Evolutionary conservation across 106 monocot genomes (phyloP).

Genomic region (Dendrobium huoshanense): DNA sequence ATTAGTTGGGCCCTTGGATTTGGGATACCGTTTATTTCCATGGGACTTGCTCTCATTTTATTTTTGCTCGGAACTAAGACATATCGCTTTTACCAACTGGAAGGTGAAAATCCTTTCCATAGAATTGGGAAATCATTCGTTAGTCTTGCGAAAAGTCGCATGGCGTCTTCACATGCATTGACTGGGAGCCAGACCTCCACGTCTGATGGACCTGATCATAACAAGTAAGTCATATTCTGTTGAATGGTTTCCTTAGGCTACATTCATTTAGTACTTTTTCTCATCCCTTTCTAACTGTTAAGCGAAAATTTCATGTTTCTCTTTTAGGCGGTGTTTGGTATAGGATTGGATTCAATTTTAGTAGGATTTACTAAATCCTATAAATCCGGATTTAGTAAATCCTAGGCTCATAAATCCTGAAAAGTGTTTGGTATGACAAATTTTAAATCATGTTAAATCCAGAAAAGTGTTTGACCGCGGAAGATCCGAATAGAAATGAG

Average conservation of each 20-base stretch:
- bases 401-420: too few relatives aligned
- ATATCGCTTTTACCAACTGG: constrained; percentile 36
- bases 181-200: neutral
- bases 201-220: neutral
- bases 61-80: constrained; percentile 62
- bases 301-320: too few relatives aligned
- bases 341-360: too few relatives aligned
- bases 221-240: constrained; percentile 2
- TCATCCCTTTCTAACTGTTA: too few relatives aligned
- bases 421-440: too few relatives aligned
- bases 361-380: too few relatives aligned
- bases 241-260: neutral
- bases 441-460: too few relatives aligned
- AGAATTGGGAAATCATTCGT: constrained; percentile 28
- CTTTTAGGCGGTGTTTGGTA: too few relatives aligned
- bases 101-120: constrained; percentile 28
- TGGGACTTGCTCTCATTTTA: constrained; percentile 39
- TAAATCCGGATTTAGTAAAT: too few relatives aligned
- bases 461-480: too few relatives aligned
- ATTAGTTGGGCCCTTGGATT: constrained; percentile 73
- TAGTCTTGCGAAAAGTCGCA: neutral
- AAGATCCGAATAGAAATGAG: too few relatives aligned
- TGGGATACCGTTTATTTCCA: constrained; percentile 51
- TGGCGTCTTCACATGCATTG: neutral
- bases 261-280: neutral